Conservation (phyloP, 208 protist genomes). For the Leishmania tropica region DNA sequence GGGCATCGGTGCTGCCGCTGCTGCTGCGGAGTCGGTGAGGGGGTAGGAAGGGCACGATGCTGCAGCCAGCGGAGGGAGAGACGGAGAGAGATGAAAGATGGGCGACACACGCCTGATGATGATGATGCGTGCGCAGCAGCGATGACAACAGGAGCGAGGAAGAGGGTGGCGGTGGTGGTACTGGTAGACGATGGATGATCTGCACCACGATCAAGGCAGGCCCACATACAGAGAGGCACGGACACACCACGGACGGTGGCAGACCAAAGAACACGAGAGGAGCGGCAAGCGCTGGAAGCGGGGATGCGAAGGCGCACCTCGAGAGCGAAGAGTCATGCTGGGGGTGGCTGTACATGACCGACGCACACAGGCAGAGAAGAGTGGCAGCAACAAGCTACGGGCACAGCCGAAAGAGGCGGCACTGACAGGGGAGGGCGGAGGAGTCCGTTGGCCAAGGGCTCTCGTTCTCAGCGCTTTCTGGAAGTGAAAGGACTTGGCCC, state of each 20-base stretch:
- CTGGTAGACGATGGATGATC: background rate
- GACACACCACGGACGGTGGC: background rate
- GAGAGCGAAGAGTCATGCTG: no score
- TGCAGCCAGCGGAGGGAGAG: background rate
- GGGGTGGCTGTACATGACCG: no score
- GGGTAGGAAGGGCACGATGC: background rate
- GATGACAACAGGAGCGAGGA: conserved; percentile 1
- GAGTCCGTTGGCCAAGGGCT: no score
- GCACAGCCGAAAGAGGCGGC: no score
- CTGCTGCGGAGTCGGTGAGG: background rate
- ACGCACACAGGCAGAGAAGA: no score
- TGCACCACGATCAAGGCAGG: background rate
- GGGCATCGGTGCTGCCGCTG: conserved; percentile 28
- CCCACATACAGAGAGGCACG: background rate
- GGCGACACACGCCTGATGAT: background rate
- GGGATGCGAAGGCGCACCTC: no score
- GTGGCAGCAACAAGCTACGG: no score
- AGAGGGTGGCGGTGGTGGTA: background rate
- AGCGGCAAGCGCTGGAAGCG: no score
- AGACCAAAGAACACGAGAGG: background rate
- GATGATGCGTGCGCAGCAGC: background rate
- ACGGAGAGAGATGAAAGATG: background rate
- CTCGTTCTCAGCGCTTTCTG: no score
- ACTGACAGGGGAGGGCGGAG: no score
- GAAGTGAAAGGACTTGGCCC: no score